phyloP scores from a whole-genome alignment of 345 rosid species.

The Eucalyptus curtisii region DNA sequence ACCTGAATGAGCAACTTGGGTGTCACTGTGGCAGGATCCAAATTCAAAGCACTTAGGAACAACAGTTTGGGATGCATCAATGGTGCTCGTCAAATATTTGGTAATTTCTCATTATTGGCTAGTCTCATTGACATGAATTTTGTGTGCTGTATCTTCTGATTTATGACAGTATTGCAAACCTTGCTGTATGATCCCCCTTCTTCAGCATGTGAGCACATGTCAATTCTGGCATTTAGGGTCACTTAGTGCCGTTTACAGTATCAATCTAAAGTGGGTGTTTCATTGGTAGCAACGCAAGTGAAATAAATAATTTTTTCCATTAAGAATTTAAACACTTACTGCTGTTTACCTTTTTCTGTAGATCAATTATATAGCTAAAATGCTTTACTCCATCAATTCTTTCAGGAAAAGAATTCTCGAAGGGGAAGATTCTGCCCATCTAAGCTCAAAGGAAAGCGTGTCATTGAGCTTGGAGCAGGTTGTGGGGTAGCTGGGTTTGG shows the following conservation, averaged over 20 bases:
- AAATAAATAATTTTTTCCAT: neutral
- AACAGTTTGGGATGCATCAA: conserved; percentile 96
- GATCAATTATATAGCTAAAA: neutral
- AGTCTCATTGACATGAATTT: neutral
- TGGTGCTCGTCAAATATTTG: conserved; percentile 84
- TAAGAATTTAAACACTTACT: neutral
- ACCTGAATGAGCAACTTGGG: neutral
- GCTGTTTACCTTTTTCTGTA: neutral
- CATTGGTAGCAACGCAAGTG: neutral
- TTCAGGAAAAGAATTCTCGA: conserved; percentile 80
- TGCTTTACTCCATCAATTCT: neutral
- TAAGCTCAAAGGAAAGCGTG: conserved; percentile 87
- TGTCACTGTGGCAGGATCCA: conserved; percentile 48
- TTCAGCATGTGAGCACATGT: neutral
- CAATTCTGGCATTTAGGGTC: neutral
- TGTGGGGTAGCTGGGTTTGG: conserved; percentile 98
- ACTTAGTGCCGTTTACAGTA: neutral
- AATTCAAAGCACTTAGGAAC: conserved; percentile 94
- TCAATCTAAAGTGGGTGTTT: neutral
- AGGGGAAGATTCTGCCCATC: conserved; percentile 75
- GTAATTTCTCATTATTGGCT: conserved; percentile 7
- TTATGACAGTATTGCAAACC: neutral
- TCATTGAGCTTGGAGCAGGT: conserved; percentile 90
- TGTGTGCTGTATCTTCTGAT: neutral
- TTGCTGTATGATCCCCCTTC: neutral